These are phyloP conservation scores for Pisolithus thermaeus DNA, from an alignment of 1,284 basidiomycete species.

Conservation along the genomic window DNA sequence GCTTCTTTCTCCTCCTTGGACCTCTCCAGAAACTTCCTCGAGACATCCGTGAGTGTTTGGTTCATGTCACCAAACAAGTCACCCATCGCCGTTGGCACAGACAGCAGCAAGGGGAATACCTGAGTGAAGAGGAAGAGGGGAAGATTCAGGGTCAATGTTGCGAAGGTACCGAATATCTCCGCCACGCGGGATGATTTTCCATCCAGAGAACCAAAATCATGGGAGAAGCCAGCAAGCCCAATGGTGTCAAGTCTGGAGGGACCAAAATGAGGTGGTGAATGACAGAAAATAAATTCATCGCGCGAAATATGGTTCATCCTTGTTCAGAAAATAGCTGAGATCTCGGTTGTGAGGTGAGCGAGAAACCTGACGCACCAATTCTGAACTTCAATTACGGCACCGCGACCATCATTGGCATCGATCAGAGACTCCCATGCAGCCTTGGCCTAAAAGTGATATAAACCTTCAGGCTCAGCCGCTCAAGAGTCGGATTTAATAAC, in stretches of 20 bases:
- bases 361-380: constrained; percentile 10
- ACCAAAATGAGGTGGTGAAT: not conserved
- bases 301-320: constrained; percentile 49
- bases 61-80: constrained; percentile 32
- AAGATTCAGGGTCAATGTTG: constrained; percentile 19
- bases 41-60: constrained; percentile 38
- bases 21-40: constrained; percentile 38
- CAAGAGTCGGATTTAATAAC: not conserved
- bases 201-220: constrained; percentile 47
- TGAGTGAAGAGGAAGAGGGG: constrained; percentile 35
- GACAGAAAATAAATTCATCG: not conserved
- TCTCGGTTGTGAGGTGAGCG: constrained; percentile 8
- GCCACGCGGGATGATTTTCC: constrained; percentile 39
- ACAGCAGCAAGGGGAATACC: constrained; percentile 37
- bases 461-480: no score
- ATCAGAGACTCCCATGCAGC: constrained; percentile 44
- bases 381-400: constrained; percentile 47
- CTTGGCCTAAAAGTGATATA: constrained; percentile 33
- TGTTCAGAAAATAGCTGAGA: not conserved
- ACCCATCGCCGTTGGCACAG: constrained; percentile 37
- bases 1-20: constrained; percentile 36
- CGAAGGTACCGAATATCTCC: constrained; percentile 41
- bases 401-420: constrained; percentile 28
- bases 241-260: constrained; percentile 42
- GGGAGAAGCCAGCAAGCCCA: constrained; percentile 53